These are phyloP conservation scores for Aspergillus egyptiacus DNA, from an alignment of 495 filamentous ascomycete species.

Conservation along the genomic window DNA sequence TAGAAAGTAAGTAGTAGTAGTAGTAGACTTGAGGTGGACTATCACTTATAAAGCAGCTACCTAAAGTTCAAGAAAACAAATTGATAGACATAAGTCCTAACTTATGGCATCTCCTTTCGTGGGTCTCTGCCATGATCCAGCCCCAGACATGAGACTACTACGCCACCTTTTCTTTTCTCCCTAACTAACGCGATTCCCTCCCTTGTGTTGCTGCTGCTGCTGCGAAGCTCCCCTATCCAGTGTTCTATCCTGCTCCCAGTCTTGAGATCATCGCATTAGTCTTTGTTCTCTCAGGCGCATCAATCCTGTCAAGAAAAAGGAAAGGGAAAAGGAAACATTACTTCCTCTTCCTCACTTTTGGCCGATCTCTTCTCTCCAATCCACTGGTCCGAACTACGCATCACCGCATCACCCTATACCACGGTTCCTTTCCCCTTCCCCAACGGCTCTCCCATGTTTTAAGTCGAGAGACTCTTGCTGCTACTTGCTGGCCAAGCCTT, in stretches of 20 bases:
- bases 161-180: conserved; percentile 4
- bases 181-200: background rate
- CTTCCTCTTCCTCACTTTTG: background rate
- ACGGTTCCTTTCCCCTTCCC: background rate
- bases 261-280: conserved; percentile 6
- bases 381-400: background rate
- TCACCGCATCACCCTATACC: background rate
- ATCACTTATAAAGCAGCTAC: no score
- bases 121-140: conserved; percentile 7
- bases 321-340: no score
- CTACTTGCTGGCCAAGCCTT: conserved; percentile 19
- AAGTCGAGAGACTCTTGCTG: conserved; percentile 10
- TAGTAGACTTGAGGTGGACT: no score
- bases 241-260: background rate
- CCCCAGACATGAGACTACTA: background rate
- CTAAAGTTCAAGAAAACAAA: no score
- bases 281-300: conserved; percentile 2
- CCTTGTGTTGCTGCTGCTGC: background rate
- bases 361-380: no score
- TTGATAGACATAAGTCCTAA: background rate
- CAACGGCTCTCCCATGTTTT: conserved; percentile 1
- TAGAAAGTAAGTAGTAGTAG: no score
- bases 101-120: conserved; percentile 4
- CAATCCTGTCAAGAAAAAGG: conserved; percentile 4
- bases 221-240: no score